Evolutionary conservation across 2,329 filamentous ascomycete species (phyloP), one percentile per base, ranked within the genome.

Genomic region (Sclerotiophoma versabilis): DNA sequence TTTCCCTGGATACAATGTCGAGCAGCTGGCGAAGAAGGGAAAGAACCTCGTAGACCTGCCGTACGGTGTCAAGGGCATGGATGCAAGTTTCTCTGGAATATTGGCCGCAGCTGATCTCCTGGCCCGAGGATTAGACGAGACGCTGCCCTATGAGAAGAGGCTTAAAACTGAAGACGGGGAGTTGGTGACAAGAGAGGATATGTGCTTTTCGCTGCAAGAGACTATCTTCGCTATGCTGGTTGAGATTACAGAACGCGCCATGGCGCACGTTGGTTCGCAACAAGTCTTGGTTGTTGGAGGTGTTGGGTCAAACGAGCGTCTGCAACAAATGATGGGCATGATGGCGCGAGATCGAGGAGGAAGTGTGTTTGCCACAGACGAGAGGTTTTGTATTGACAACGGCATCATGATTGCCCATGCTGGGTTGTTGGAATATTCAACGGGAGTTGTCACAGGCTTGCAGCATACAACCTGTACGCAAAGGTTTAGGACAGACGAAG

Each of bases 371-470:
- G 93, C 95, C 20, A 98, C 93, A 0, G 95, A 99, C 73, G 95
- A 99, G 80, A 83, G 95, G 38, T 99, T 96, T 75, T 99, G 95
- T 74, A 99, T 99, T 66, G 95, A 99, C 76, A 99, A 99, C 69
- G 95, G 95, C 42, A 98, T 99, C 72, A 99, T 99, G 95, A 99
- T 99, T 79, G 95, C 95, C 1, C 93, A 99, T 75, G 95, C 95
- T 2, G 95, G 95, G 2, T 77, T 99, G 66, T 74, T 97, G 68
- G 93, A 93, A 1, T 95, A 90, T 73, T 82, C 87, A 74, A 93
- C 87, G 14, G 93, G 93, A 1, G 92, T 92, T 70, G 82, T 78
- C 55, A 97, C 92, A 1, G 78, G 83, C 7, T 73, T 98, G 39
- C 87, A 88, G 59, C 90, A 97, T 37, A 93, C 89, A 64, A 91